Percentiles rank a stretch among this genome's conserved stretches.
These are phyloP conservation scores for Inga oerstediana DNA, from an alignment of 306 rosid genomes.

Conservation along the genomic window DNA sequence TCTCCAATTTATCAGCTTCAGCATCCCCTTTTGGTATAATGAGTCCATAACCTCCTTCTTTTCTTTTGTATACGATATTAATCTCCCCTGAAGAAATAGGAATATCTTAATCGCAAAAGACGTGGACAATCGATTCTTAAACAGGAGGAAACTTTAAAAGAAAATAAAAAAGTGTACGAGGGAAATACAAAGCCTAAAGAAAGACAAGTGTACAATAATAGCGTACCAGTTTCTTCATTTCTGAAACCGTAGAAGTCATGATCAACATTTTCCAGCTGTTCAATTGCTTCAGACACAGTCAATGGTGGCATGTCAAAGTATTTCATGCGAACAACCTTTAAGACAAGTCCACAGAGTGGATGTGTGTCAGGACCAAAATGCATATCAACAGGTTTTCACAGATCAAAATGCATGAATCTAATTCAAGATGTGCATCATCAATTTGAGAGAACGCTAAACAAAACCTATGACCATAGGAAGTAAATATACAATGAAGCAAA, in stretches of 20 bases:
- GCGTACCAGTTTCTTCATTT: slow-evolving; percentile 90
- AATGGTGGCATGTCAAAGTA: slow-evolving; percentile 96
- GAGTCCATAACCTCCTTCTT: slow-evolving; percentile 86
- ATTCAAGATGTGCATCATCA: slow-evolving; percentile 5
- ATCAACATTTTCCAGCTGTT: slow-evolving; percentile 83
- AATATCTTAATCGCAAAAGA: slow-evolving; percentile 8
- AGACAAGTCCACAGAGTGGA: slow-evolving; percentile 26
- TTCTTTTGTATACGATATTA: slow-evolving; percentile 81
- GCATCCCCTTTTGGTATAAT: slow-evolving; percentile 78
- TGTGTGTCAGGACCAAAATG: neutral
- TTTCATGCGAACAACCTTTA: slow-evolving; percentile 84
- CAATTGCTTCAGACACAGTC: slow-evolving; percentile 85
- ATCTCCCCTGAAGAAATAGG: slow-evolving; percentile 64
- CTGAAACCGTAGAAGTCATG: slow-evolving; percentile 91
- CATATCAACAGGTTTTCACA: neutral
- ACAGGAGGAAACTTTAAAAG: neutral
- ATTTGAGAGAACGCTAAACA: slow-evolving; percentile 1
- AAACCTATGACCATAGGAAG: neutral
- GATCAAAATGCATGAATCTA: slow-evolving; percentile 1
- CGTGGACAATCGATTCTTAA: slow-evolving; percentile 21
- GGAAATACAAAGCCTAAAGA: slow-evolving; percentile 8
- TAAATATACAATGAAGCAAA: neutral
- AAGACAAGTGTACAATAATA: neutral
- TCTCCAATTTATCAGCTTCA: slow-evolving; percentile 48
- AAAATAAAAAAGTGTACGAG: neutral